Conservation (phyloP, 169 alveolate genomes). For the Eimeria acervulina region DNA sequence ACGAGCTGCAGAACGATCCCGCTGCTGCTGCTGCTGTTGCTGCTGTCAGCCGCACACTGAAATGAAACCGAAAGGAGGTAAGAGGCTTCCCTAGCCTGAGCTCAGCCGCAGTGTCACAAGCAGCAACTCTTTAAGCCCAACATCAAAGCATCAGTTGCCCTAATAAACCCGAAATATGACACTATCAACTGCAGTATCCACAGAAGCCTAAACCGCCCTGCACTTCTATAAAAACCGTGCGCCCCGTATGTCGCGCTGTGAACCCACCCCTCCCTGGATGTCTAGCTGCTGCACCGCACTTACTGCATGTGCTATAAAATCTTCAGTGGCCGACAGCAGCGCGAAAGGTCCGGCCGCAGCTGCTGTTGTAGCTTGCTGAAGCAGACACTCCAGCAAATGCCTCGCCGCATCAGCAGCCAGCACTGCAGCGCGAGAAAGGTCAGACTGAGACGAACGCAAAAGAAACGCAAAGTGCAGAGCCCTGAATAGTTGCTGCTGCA, state of each 20-base stretch:
- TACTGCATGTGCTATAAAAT: conserved; percentile 38
- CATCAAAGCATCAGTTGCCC: background rate
- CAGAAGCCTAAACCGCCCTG: background rate
- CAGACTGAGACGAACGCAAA: conserved; percentile 24
- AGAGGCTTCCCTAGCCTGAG: conserved; percentile 53
- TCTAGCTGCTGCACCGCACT: background rate
- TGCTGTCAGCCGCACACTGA: background rate
- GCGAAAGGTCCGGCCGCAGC: conserved; percentile 44
- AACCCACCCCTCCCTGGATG: background rate
- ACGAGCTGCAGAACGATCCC: conserved; percentile 29
- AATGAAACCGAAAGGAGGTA: conserved; percentile 11
- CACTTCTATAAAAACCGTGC: background rate
- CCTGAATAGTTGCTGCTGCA: conserved; percentile 57
- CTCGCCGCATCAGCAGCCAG: conserved; percentile 66
- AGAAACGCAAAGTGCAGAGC: conserved; percentile 44
- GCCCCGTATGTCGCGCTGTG: background rate
- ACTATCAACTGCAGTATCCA: background rate
- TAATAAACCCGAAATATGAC: background rate
- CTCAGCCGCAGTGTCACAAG: background rate
- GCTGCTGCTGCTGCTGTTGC: conserved; percentile 49
- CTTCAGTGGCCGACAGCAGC: conserved; percentile 37
- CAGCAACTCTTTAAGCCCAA: background rate
- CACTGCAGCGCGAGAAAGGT: background rate
- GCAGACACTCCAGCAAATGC: conserved; percentile 26
- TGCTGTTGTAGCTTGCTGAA: conserved; percentile 60